Evolutionary conservation across 371 early-diverging fungal species (phyloP).

Genomic region (Fennellomyces sp.): DNA sequence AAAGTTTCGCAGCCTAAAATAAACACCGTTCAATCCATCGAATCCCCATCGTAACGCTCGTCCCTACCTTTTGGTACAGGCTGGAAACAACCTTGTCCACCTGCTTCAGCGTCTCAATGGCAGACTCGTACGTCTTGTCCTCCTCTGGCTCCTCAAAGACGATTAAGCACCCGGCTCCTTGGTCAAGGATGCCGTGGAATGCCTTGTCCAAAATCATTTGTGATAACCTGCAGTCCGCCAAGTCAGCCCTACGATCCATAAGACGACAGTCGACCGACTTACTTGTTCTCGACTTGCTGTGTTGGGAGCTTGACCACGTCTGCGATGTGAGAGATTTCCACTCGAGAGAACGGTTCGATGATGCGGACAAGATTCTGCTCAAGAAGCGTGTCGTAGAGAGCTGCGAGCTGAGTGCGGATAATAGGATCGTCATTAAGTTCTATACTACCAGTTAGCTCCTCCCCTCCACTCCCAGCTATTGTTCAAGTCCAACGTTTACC

Average conservation of each 20-base stretch:
- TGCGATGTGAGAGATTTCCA: conserved; percentile 96
- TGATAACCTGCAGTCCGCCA: conserved; percentile 61
- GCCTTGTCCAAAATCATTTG: conserved; percentile 99
- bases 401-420: conserved; percentile 86
- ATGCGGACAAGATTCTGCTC: conserved; percentile 97
- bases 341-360: conserved; percentile 98
- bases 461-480: not conserved
- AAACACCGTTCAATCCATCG: no score
- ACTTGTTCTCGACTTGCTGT: conserved; percentile 91
- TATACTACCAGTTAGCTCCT: conserved; percentile 10
- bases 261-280: conserved; percentile 1
- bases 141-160: conserved; percentile 90
- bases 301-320: conserved; percentile 90
- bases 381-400: conserved; percentile 95
- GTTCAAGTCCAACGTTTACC: no score
- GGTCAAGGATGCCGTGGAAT: conserved; percentile 95
- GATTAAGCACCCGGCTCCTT: conserved; percentile 93
- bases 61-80: conserved; percentile 86
- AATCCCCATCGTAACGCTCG: not conserved
- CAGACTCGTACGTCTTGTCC: conserved; percentile 91
- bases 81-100: conserved; percentile 94
- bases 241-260: not conserved
- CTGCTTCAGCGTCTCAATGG: conserved; percentile 95
- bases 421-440: conserved; percentile 92
- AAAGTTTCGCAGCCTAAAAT: conserved; percentile 19